phyloP scores from a whole-genome alignment of 2,329 filamentous ascomycete genomes.

The Claviceps sp. region DNA sequence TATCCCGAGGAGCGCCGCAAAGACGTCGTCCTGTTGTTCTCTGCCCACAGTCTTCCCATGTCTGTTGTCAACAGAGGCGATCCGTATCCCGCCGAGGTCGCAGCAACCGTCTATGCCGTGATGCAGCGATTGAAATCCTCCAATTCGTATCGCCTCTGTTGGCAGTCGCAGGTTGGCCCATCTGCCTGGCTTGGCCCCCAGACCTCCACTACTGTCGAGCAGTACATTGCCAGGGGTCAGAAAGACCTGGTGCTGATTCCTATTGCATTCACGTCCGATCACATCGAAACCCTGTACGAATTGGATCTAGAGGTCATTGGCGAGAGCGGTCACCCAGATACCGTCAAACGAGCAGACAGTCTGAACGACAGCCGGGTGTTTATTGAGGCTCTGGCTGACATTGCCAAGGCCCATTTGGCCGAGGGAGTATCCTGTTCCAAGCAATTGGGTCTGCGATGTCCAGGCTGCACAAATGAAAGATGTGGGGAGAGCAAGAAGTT shows the following conservation, averaged over 20 bases:
- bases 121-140: constrained; percentile 80
- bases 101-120: constrained; percentile 91
- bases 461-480: constrained; percentile 79
- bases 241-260: constrained; percentile 85
- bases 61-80: constrained; percentile 92
- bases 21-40: constrained; percentile 79
- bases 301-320: constrained; percentile 91
- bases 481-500: constrained; percentile 68
- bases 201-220: constrained; percentile 74
- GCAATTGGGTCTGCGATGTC: constrained; percentile 86
- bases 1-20: constrained; percentile 73
- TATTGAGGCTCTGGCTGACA: constrained; percentile 76
- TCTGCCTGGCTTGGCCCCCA: constrained; percentile 92
- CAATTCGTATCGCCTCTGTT: constrained; percentile 87
- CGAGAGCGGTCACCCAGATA: constrained; percentile 63
- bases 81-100: constrained; percentile 89
- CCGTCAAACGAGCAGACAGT: constrained; percentile 80
- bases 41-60: constrained; percentile 94
- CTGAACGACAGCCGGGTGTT: constrained; percentile 85
- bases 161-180: constrained; percentile 96
- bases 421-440: constrained; percentile 54
- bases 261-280: constrained; percentile 96
- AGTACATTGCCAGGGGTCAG: constrained; percentile 82
- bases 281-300: constrained; percentile 94
- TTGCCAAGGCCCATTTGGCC: constrained; percentile 68